phyloP scores from a whole-genome alignment of 1,284 basidiomycete genomes.

The Marasmius sp. region DNA sequence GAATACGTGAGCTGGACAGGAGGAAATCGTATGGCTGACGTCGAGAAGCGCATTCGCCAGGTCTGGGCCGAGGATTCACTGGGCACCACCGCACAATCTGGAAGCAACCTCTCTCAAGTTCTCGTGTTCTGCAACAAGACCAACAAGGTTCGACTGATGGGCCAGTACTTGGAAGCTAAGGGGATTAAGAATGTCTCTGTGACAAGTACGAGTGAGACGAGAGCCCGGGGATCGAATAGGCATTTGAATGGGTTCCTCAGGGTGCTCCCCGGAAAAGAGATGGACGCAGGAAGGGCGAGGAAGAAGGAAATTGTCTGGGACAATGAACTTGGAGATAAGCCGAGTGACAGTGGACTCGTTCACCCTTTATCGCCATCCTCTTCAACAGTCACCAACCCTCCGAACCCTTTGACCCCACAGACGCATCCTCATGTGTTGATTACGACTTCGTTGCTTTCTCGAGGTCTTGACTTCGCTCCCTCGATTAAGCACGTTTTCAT shows the following conservation, averaged over 20 bases:
- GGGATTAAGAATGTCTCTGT: constrained; percentile 66
- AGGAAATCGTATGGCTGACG: constrained; percentile 78
- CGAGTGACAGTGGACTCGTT: not conserved
- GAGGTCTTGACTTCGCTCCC: constrained; percentile 85
- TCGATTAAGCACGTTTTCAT: constrained; percentile 79
- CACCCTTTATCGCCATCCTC: not conserved
- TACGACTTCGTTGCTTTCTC: constrained; percentile 88
- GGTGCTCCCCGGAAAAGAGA: constrained; percentile 17
- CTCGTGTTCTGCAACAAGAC: constrained; percentile 83
- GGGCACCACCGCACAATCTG: constrained; percentile 2
- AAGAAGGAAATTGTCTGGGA: constrained; percentile 5
- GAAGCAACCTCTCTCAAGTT: constrained; percentile 50
- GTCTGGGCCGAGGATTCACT: constrained; percentile 70
- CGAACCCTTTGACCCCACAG: constrained; percentile 13
- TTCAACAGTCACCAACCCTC: not conserved
- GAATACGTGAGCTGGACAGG: constrained; percentile 75
- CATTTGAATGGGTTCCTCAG: constrained; percentile 75
- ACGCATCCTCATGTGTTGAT: constrained; percentile 68
- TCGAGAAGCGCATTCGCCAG: constrained; percentile 69
- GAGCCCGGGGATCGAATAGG: constrained; percentile 67
- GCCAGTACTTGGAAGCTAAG: constrained; percentile 54
- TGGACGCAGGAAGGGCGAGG: constrained; percentile 13
- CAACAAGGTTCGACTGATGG: constrained; percentile 61
- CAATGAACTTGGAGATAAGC: not conserved
- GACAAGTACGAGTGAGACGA: constrained; percentile 50